phyloP scores from a whole-genome alignment of 2,329 filamentous ascomycete genomes.

The Trichophyton verrucosum region DNA sequence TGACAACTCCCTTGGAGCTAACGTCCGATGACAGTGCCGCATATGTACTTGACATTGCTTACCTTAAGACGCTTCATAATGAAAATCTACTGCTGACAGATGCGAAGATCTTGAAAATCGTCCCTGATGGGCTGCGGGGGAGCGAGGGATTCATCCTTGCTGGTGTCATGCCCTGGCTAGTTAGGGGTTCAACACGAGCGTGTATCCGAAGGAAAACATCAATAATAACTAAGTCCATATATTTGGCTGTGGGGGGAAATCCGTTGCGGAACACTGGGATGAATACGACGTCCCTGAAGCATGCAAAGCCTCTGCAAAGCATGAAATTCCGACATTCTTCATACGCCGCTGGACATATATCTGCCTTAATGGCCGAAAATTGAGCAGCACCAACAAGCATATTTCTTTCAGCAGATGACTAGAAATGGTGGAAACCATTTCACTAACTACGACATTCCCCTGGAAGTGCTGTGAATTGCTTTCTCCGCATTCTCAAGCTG shows the following conservation, averaged over 20 bases:
- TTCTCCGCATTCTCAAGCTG: slow-evolving; percentile 45
- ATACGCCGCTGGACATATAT: slow-evolving; percentile 31
- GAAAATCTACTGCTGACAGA: slow-evolving; percentile 42
- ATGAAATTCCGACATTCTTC: slow-evolving; percentile 36
- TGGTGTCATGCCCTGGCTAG: slow-evolving; percentile 20
- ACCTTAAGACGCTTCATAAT: slow-evolving; percentile 39
- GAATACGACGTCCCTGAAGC: slow-evolving; percentile 44
- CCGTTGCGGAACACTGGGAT: slow-evolving; percentile 17
- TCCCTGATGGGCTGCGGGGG: slow-evolving; percentile 27
- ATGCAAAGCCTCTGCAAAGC: slow-evolving; percentile 46
- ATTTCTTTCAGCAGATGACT: not conserved
- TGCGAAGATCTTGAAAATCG: slow-evolving; percentile 36
- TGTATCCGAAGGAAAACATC: slow-evolving; percentile 16
- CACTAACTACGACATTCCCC: not conserved
- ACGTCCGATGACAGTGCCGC: slow-evolving; percentile 29
- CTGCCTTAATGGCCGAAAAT: slow-evolving; percentile 46
- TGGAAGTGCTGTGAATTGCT: slow-evolving; percentile 41
- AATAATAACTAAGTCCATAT: slow-evolving; percentile 13
- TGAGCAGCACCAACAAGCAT: slow-evolving; percentile 5
- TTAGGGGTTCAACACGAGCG: slow-evolving; percentile 18
- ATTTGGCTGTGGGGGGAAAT: slow-evolving; percentile 16
- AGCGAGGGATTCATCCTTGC: slow-evolving; percentile 16
- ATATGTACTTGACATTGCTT: slow-evolving; percentile 43
- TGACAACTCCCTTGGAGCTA: not conserved
- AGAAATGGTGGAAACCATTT: not conserved